Base-by-base conservation (phyloP, 257 asterid genomes). In the Eucommia ulmoides region DNA sequence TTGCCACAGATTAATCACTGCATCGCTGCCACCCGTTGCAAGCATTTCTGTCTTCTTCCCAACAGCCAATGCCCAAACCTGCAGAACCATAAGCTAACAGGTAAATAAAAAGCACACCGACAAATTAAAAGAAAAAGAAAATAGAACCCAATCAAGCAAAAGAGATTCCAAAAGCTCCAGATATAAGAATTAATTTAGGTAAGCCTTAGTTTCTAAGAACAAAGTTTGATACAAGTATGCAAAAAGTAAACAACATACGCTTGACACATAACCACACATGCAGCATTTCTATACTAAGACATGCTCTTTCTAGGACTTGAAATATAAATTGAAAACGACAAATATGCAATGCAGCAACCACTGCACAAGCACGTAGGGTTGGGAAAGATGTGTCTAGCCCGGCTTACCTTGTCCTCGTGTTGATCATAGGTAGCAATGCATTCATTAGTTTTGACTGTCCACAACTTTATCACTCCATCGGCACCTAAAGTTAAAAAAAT, bases 371-470 rank as follows among this genome's bases (percentile, higher is more conserved):
- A n/a, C n/a, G n/a, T n/a, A n/a, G n/a, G n/a, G n/a, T n/a, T n/a
- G n/a, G n/a, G n/a, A n/a, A n/a, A n/a, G n/a, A n/a, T n/a, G n/a
- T n/a, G n/a, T n/a, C n/a, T n/a, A n/a, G n/a, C n/a, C n/a, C n/a
- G n/a, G n/a, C n/a, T n/a, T n/a, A 91, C 99, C 99, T 83, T 91
- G 67, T 83, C 95, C 44, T 86, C 99, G 20, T 91, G 99, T 50
- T 79, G 79, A 68, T 86, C 96, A 58, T 86, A 91, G n/a, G 99
- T 91, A 45, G 95, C 93, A 68, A 91, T 24, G 63, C 99, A 91
- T 61, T 91, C 99, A 29, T 77, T 72, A 33, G 88, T 81, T 52
- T 78, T 91, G 19, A 91, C 87, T 2, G 96, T 91, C 99, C 99
- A 91, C 59, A 91, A 74, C 77, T 86, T 91, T 60, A 91, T 82